Evolutionary conservation across 495 filamentous ascomycete genomes (phyloP), one percentile per base, ranked within the genome.

Genomic region (Cetradonia linearis): DNA sequence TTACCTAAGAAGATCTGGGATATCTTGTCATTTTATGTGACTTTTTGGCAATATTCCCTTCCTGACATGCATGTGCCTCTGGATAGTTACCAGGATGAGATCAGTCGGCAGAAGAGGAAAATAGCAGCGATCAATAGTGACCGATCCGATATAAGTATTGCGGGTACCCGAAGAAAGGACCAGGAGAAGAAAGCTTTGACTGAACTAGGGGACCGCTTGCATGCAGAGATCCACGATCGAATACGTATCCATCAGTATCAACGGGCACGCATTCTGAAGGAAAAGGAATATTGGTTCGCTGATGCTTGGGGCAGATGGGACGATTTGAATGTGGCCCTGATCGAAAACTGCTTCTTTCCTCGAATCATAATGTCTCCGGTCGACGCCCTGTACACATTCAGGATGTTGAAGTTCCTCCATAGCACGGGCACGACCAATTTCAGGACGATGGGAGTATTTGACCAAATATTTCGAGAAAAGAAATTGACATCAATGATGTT

Each of bases 271-370:
- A 71, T 95, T 25, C 77, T 80, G 56, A 83, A 84, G 57, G 89
- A 95, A 68, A 91, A 95, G 72, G 77, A 83, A 56, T 72, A 81
- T 28, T 94, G 90, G 89, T 95, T 95, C 65, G 73, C 78, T 10
- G 72, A 74, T 27, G 76, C 80, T 66, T 78, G 78, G 10, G 74
- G 76, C 27, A 86, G 87, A 61, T 75, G 79, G 33, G 82, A 92
- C 55, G 77, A 75, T 14, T 73, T 93, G 8, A 84, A 91, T 57
- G 79, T 87, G 63, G 79, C 83, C 5, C 72, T 99, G 27, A 78
- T 97, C 33, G 89, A 96, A 67, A 83, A 92, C 63, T 99, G 94
- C 70, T 84, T 99, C 59, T 71, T 96, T 30, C 93, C 94, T 13
- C 84, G 94, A 25, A 74, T 95, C 37, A 77, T 91, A 5, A 72